Evolutionary conservation across 2,329 filamentous ascomycete genomes (phyloP).

Genomic region (Pestalotiopsis sp.): DNA sequence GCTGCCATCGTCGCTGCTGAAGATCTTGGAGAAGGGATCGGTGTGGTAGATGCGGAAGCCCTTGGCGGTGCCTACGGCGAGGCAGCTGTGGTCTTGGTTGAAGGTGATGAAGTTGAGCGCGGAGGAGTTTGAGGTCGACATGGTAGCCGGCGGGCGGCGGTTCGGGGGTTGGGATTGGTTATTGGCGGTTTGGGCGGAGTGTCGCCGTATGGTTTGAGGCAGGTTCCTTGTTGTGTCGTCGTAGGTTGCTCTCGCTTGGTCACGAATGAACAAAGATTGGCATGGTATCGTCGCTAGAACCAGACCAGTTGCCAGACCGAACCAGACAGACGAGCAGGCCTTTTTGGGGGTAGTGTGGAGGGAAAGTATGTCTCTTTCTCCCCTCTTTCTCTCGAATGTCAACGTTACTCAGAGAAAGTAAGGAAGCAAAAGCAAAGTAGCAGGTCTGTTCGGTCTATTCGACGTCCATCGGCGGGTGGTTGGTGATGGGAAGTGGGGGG

Average conservation of each 20-base stretch:
- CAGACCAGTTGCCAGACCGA: too few relatives aligned
- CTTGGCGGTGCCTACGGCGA: constrained; percentile 94
- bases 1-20: constrained; percentile 91
- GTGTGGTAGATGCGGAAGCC: constrained; percentile 97
- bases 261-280: too few relatives aligned
- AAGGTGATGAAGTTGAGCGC: constrained; percentile 97
- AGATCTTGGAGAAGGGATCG: constrained; percentile 93
- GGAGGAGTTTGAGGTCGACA: constrained; percentile 2
- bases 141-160: not conserved
- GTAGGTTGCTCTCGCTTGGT: not conserved
- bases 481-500: not conserved
- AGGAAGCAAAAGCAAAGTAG: not conserved
- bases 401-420: not conserved
- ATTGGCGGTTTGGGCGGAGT: not conserved
- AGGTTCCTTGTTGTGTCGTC: not conserved
- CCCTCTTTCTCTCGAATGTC: not conserved
- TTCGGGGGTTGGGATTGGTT: not conserved
- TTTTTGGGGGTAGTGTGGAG: too few relatives aligned
- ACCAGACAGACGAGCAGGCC: not conserved
- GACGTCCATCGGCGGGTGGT: not conserved
- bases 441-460: not conserved
- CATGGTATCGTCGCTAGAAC: too few relatives aligned
- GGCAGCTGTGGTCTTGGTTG: constrained; percentile 97
- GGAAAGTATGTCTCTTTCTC: too few relatives aligned
- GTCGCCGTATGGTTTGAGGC: not conserved